Percentiles rank a stretch among this genome's conserved stretches.
phyloP scores from a whole-genome alignment of 129 eudicot species.

The Tagetes patula region DNA sequence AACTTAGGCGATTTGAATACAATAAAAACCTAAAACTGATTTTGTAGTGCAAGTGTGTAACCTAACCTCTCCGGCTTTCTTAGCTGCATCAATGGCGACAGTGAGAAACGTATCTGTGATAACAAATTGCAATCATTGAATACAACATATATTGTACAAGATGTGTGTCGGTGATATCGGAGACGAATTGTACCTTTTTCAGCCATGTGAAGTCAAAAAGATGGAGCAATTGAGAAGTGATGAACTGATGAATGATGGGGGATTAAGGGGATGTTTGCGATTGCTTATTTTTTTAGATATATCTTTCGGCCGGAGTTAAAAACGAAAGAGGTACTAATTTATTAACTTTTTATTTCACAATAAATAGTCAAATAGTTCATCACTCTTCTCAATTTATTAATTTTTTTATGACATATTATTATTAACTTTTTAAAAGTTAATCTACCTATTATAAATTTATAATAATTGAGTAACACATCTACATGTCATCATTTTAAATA shows the following conservation, averaged over 20 bases:
- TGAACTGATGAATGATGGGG: background rate
- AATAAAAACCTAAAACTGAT: background rate
- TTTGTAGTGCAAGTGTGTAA: slow-evolving; percentile 2
- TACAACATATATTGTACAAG: background rate
- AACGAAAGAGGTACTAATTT: too few relatives aligned
- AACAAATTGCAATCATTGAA: background rate
- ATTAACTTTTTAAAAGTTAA: too few relatives aligned
- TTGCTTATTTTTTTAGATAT: too few relatives aligned
- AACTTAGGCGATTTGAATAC: background rate
- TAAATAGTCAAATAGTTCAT: too few relatives aligned
- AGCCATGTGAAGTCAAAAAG: background rate
- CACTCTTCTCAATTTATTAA: too few relatives aligned
- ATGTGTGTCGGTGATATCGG: background rate
- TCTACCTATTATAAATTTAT: too few relatives aligned
- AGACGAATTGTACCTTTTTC: slow-evolving; percentile 14
- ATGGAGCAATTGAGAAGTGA: background rate
- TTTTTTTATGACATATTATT: too few relatives aligned
- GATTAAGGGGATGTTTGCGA: background rate
- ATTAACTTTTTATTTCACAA: too few relatives aligned
- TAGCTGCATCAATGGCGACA: slow-evolving; percentile 84
- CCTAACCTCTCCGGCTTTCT: slow-evolving; percentile 88
- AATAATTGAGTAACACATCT: too few relatives aligned
- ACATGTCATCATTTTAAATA: too few relatives aligned
- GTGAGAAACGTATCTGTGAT: slow-evolving; percentile 57
- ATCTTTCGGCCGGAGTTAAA: too few relatives aligned